Conservation (phyloP, 1,139 yeast genomes). For the Cylindricascospora bacillispora region DNA sequence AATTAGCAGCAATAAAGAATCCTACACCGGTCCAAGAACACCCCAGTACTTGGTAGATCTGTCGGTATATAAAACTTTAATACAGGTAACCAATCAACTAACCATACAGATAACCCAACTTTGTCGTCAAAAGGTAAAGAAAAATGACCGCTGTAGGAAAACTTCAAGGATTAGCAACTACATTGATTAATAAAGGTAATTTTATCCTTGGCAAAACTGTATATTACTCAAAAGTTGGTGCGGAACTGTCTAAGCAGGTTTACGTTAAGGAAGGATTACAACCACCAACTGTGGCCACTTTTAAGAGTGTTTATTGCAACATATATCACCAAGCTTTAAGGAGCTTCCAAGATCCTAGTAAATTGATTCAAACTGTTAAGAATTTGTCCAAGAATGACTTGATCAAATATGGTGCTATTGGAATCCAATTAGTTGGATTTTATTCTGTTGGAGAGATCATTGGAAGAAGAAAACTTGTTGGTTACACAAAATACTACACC, state of each 20-base stretch:
- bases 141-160: too few species aligned
- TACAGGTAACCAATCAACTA: too few species aligned
- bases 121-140: too few species aligned
- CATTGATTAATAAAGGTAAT: constrained; percentile 15
- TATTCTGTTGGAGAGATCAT: constrained; percentile 92
- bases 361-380: constrained; percentile 28
- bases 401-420: constrained; percentile 60
- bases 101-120: too few species aligned
- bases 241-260: constrained; percentile 79
- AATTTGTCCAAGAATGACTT: constrained; percentile 44
- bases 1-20: too few species aligned
- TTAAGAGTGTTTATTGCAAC: constrained; percentile 61
- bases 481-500: constrained; percentile 36
- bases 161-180: constrained; percentile 17
- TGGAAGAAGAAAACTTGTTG: constrained; percentile 89
- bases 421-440: constrained; percentile 78
- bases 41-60: too few species aligned
- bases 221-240: constrained; percentile 86
- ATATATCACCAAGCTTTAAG: constrained; percentile 32
- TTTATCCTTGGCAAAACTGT: constrained; percentile 35
- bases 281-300: constrained; percentile 73
- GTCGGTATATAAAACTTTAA: too few species aligned
- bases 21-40: too few species aligned
- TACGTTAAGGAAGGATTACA: constrained; percentile 87
- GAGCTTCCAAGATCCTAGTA: constrained; percentile 36